Evolutionary conservation across 2,329 filamentous ascomycete species (phyloP), one percentile per base, ranked within the genome.

Genomic region (Huntiella decipiens): DNA sequence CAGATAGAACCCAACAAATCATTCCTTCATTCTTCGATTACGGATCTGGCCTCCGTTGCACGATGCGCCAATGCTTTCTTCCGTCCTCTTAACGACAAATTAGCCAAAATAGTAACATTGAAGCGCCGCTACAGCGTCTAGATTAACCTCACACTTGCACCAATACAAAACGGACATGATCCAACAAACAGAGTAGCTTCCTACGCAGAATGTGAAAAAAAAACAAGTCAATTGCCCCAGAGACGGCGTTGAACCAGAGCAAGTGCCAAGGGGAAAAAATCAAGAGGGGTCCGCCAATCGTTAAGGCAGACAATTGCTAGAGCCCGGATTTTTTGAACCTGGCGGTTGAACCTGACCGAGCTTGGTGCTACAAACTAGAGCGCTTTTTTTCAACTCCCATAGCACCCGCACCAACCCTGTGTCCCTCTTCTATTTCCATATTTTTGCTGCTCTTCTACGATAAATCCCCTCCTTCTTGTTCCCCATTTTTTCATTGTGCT

Each of bases 251-350:
- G 7, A 17, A 22, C 44, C 11, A 22, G 35, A 28, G 35, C 16
- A 13, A 35, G 39, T 31, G 13, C 11, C 6, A 38, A 17, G 40
- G 13, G 13, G 32, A 45, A 11, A 45, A 17, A 38, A 28, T 16
- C 11, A 39, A 41, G 31, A 45, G 38, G 47, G 40, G 44, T 36
- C 47, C 46, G 38, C 45, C 19, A 44, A 32, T 35, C 45, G 35
- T 40, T 49, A 39, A 49, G 47, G 47, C 47, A 46, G 43, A 49
- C 34, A 46, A 43, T 43, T 46, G 17, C 31, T 17, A 17, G 42
- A 37, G 31, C 38, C 32, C 42, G 19, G 17, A 36, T 42, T 45
- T 46, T 36, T 40, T 22, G 46, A 28, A 28, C 22, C 6, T 28
- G 22, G 22, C 22, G 22, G 22, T 28, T 28, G 22, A 28, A 28